Conservation (phyloP, 2,329 filamentous ascomycete species). For the Colletotrichum australisinense region DNA sequence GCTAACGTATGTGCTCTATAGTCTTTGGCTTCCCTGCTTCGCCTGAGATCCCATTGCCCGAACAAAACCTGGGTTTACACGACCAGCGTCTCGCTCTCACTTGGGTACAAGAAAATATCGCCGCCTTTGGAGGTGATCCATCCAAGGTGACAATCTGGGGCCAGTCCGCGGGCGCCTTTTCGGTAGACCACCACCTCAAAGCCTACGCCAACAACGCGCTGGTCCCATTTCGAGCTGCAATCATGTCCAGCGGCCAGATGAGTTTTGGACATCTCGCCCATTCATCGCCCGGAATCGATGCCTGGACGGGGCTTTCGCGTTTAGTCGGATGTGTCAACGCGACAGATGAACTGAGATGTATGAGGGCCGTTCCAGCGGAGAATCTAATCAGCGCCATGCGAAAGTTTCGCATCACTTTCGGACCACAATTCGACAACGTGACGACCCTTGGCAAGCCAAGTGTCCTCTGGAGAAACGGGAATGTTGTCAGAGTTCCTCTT, state of each 20-base stretch:
- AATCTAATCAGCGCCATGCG: slow-evolving; percentile 36
- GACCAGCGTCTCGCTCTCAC: slow-evolving; percentile 45
- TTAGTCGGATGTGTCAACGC: slow-evolving; percentile 35
- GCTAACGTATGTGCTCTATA: slow-evolving; percentile 9
- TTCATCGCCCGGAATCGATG: slow-evolving; percentile 13
- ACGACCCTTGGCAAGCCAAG: slow-evolving; percentile 35
- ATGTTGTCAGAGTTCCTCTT: slow-evolving; percentile 39
- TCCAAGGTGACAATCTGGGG: slow-evolving; percentile 46
- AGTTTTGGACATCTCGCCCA: slow-evolving; percentile 40
- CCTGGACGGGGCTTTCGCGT: slow-evolving; percentile 37
- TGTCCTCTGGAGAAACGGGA: slow-evolving; percentile 37
- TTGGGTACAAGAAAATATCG: slow-evolving; percentile 46
- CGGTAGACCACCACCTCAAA: slow-evolving; percentile 41
- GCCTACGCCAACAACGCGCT: slow-evolving; percentile 31
- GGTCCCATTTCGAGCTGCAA: slow-evolving; percentile 41
- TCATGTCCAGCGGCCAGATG: slow-evolving; percentile 44
- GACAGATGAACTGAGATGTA: slow-evolving; percentile 36
- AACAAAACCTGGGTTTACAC: slow-evolving; percentile 41
- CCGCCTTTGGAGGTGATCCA: slow-evolving; percentile 44
- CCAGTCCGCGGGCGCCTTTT: slow-evolving; percentile 45
- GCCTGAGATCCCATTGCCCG: neutral
- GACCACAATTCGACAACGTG: slow-evolving; percentile 37
- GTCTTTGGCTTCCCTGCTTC: slow-evolving; percentile 37
- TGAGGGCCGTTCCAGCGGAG: slow-evolving; percentile 35
- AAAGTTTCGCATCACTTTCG: slow-evolving; percentile 10